Evolutionary conservation across 1,284 basidiomycete species (phyloP), one percentile per base, ranked within the genome.

Genomic region (Porodaedalea pini): DNA sequence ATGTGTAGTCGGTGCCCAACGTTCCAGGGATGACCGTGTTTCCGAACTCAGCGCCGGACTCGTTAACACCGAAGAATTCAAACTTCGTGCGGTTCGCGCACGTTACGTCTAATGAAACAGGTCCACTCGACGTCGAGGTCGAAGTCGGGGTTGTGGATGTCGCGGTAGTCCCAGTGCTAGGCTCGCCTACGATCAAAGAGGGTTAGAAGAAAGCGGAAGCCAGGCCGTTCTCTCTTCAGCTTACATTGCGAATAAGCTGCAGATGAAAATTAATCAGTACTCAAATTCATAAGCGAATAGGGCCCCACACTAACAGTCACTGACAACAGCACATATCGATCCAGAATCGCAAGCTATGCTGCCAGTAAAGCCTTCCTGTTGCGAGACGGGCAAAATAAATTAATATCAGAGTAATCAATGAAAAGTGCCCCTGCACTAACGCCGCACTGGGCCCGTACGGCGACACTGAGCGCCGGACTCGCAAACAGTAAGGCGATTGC

Each of bases 11-110:
- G 37, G 65, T 79, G 56, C 74, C 75, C 21, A 79, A 69, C n/a
- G 68, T 68, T 50, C 79, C 80, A 8, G 81, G 80, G 64, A 77
- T 74, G 23, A 41, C 40, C 21, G 59, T 67, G 58, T 75, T 70
- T 11, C 81, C 81, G 61, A 83, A 75, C 69, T 84, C 80, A 47
- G 81, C 83, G 60, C 81, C 80, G 65, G 80, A 78, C 66, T 85
- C 70, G 69, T 81, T 84, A 31, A 84, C 82, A 69, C 83, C 83
- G 62, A 83, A 82, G 71, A 72, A 82, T 63, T 75, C 73, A 77
- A 86, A 85, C 68, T 83, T 83, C 47, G 78, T 82, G 63, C 67
- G 68, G 11, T 70, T 64, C 29, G 59, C 56, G 34, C 61, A 58
- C 41, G 60, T 59, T 17, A 47, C 39, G 15, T 49, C 54, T n/a